These are phyloP conservation scores for Xylariales sp. DNA, from an alignment of 2,329 filamentous ascomycete genomes.

Conservation along the genomic window DNA sequence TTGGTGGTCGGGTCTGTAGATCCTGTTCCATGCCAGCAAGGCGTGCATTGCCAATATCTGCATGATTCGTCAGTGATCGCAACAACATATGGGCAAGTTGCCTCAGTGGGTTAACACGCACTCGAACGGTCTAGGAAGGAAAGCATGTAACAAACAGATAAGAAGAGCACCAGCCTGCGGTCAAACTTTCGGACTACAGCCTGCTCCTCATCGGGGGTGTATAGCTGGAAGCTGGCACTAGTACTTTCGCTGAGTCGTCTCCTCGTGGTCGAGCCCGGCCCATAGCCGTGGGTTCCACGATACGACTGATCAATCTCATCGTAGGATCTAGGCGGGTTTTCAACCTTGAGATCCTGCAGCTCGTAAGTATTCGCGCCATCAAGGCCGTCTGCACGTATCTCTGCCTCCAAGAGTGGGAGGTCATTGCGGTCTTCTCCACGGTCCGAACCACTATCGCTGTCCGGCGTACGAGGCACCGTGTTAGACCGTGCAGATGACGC, in stretches of 20 bases:
- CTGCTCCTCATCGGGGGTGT: conserved; percentile 65
- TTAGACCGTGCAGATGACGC: background rate
- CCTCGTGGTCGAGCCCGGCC: background rate
- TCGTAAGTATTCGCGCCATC: conserved; percentile 8
- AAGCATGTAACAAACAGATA: conserved; percentile 78
- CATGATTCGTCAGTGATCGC: background rate
- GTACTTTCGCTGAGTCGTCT: conserved; percentile 17
- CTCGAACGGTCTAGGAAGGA: conserved; percentile 84
- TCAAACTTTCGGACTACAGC: conserved; percentile 73
- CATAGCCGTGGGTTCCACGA: background rate
- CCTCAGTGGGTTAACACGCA: conserved; percentile 33
- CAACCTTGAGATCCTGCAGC: conserved; percentile 7
- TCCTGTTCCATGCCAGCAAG: conserved; percentile 61
- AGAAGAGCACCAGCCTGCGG: conserved; percentile 69
- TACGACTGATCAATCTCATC: background rate
- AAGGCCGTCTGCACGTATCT: background rate
- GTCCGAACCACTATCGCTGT: conserved; percentile 4
- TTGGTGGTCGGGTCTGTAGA: conserved; percentile 45
- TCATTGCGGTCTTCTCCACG: conserved; percentile 3
- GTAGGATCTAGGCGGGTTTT: background rate
- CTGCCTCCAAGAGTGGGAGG: background rate
- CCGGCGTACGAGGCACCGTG: background rate
- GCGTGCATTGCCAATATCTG: conserved; percentile 59
- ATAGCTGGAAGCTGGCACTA: conserved; percentile 25
- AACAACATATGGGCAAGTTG: background rate